Base-by-base conservation (phyloP, 805 yeast species). In the Cyberlindnera nakhonratchasimensis region DNA sequence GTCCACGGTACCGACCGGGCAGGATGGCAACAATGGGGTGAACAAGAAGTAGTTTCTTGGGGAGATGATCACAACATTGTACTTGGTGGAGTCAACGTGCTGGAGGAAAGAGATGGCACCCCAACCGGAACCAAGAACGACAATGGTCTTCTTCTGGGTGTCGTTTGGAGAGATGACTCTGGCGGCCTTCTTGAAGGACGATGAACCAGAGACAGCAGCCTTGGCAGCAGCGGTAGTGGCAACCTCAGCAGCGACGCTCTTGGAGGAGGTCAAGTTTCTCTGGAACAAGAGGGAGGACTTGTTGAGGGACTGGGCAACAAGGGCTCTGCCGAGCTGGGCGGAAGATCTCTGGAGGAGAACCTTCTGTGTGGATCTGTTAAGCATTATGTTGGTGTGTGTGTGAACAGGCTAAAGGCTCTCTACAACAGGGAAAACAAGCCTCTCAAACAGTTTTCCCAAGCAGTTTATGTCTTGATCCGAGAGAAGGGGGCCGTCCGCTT, bases 1-100 rank as follows among this genome's bases (percentile, higher is more conserved):
- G 55, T 74, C 75, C 47, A 88, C 84, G 20, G 96, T 86, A 47
- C 97, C 97, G 28, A 95, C 89, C 39, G 96, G 95, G 51, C 90
- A 82, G 6, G 96, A 86, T 36, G 97, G 97, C 57, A 90, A 72
- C 61, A 90, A 70, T 17, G 97, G 97, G 36, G 97, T 90, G 74
- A 90, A 90, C 53, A 90, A 71, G 70, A 90, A 88, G 72, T 87
- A 90, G 71, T 86, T 88, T 70, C 97, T 80, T 50, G 97, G 96
- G 20, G 96, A 86, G 31, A 90, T 82, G 42, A 90, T 78, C 29
- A 90, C 82, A 37, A 90, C 96, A 59, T 90, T 87, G 72, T 87
- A 90, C 65, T 83, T 79, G 44, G 87, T 74, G 39, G 96, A 81
- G 63, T 90, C 96, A 59, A 90, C 75, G 62, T 82, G 78, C 69